Evolutionary conservation across 139 green algal species (phyloP), one percentile per base, ranked within the genome.

Genomic region (Eudorina sp.): DNA sequence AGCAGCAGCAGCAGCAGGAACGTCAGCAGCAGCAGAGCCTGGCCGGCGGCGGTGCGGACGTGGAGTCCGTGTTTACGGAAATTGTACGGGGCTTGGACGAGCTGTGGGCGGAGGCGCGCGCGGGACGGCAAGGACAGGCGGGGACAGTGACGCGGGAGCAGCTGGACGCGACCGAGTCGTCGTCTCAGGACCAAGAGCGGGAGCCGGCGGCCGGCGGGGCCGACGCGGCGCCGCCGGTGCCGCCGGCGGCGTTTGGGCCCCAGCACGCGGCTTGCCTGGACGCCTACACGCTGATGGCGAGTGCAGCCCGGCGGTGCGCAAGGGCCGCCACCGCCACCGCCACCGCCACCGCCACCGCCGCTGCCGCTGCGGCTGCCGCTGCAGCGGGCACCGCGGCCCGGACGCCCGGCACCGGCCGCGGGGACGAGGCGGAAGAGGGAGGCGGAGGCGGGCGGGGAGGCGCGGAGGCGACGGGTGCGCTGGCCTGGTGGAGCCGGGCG

Each of bases 241-340:
- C n/a, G n/a, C n/a, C n/a, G n/a, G n/a, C n/a, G 23, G 69, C 3
- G 29, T 66, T 80, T 16, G 43, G 23, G 19, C 43, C 60, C 19
- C 80, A 51, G 60, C 60, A 86, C n/a, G 60, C 60, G 27, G 80
- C 60, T n/a, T 76, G 80, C 41, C 60, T 86, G 41, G 80, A 86
- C 14, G 80, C 60, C 3, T 86, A 77, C 13, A 18, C 43, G 38
- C 45, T 86, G 41, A 19, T 76, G 43, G 80, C 41, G 1, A 76
- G 85, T 23, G 70, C 84, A 29, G 68, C 69, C 23, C 43, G 29
- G 23, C 41, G 45, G 13, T 31, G 43, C 53, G 58, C 69, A 8
- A 46, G 46, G 5, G 70, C 43, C 16, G 36, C 68, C 3, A 19
- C 68, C 14, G 68, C 68, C 31, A 14, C 68, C 16, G 68, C 68